Conservation (phyloP, 2,329 filamentous ascomycete species). For the Diaporthe sp. region DNA sequence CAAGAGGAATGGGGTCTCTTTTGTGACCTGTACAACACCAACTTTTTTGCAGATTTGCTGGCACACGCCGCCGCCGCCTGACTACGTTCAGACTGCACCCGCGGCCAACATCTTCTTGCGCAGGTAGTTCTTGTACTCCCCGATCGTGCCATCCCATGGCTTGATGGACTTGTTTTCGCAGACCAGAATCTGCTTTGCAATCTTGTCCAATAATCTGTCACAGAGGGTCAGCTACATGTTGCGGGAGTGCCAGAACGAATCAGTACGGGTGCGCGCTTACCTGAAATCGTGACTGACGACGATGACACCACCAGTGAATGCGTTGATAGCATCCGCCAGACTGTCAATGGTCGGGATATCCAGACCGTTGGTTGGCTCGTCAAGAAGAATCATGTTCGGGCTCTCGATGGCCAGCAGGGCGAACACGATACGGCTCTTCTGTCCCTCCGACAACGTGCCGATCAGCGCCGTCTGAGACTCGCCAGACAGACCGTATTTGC, state of each 20-base stretch:
- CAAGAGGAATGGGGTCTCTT: background rate
- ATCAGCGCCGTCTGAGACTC: conserved; percentile 96
- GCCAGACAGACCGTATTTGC: conserved; percentile 91
- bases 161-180: conserved; percentile 97
- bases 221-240: conserved; percentile 35
- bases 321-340: conserved; percentile 96
- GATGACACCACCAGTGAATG: conserved; percentile 94
- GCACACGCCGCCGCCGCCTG: conserved; percentile 33
- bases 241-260: conserved; percentile 17
- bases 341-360: conserved; percentile 99
- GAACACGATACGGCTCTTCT: conserved; percentile 98
- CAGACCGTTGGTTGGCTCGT: conserved; percentile 99
- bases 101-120: conserved; percentile 97
- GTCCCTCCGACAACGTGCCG: conserved; percentile 96
- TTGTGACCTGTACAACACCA: background rate
- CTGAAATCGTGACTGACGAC: conserved; percentile 99
- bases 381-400: conserved; percentile 97
- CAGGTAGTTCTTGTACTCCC: conserved; percentile 97
- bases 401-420: conserved; percentile 93
- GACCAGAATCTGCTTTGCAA: conserved; percentile 99
- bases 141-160: conserved; percentile 89
- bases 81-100: conserved; percentile 80
- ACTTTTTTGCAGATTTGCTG: conserved; percentile 25
- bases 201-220: conserved; percentile 92
- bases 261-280: conserved; percentile 61